Evolutionary conservation across 2,329 filamentous ascomycete genomes (phyloP), one percentile per base, ranked within the genome.

Genomic region (Fusarium fracticaudum): DNA sequence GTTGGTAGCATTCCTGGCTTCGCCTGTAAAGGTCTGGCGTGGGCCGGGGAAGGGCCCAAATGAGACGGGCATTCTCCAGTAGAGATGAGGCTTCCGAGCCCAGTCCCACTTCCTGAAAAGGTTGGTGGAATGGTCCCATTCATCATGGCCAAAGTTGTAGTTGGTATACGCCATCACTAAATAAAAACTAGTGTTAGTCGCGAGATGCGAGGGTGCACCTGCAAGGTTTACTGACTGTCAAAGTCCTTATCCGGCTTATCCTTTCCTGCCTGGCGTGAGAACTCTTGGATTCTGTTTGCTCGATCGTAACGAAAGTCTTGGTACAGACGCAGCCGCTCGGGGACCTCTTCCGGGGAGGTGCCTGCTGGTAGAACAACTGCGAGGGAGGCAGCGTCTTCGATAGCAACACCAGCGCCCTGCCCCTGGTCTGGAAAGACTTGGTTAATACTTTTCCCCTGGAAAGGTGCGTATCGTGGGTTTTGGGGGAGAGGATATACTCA

Each of bases 331-430:
- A 93, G 81, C 4, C 91, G 85, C 29, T 88, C 86, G 0, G 87
- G 81, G 1, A 93, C 82, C 1, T 90, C 87, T 0, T 82, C 80
- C 0, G 80, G 71, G 0, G 77, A 62, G 0, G 87, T 87, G 1
- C 85, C 86, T 0, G 73, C 71, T 1, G 87, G 86, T 1, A 93
- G 82, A 24, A 93, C 84, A 6, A 87, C 86, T 3, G 85, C 86
- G 1, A 94, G 79, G 1, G 90, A 85, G 0, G 87, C 88, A 0
- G 87, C 91, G 72, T 94, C 92, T 79, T 94, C 91, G 43, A 93
- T 92, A 0, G 92, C 91, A 73, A 89, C 90, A 22, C 87, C 91
- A 3, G 91, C 91, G 7, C 77, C 77, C 43, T 79, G 77, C 1
- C 76, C 77, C 26, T 77, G 77, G 37, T 78, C 71, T 73, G 10